phyloP scores from a whole-genome alignment of 2,329 filamentous ascomycete genomes.

The Colletotrichum tabaci region DNA sequence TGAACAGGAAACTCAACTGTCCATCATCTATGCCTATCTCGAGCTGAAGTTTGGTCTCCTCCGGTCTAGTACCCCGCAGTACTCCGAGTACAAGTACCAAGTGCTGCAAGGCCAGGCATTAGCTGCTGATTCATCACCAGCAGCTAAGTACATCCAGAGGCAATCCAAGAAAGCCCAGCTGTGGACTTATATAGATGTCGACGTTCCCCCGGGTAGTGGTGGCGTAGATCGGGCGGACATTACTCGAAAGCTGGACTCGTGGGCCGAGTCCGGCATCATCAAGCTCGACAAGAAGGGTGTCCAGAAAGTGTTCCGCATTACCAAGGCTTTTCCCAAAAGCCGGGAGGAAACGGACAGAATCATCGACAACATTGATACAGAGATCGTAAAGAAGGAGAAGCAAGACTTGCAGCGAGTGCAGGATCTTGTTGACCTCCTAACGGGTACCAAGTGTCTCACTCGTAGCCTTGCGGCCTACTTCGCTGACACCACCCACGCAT shows the following conservation, averaged over 20 bases:
- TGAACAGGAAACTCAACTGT: conserved; percentile 30
- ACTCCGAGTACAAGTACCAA: conserved; percentile 66
- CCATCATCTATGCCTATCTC: conserved; percentile 71
- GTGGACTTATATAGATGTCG: conserved; percentile 65
- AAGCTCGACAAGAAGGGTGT: conserved; percentile 67
- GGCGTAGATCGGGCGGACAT: conserved; percentile 61
- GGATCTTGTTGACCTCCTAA: conserved; percentile 68
- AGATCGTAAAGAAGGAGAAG: conserved; percentile 67
- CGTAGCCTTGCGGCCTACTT: conserved; percentile 69
- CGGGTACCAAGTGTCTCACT: conserved; percentile 66
- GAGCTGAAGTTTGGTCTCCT: conserved; percentile 72
- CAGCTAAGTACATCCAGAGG: conserved; percentile 60
- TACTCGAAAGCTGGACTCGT: conserved; percentile 68
- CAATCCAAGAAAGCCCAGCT: conserved; percentile 58
- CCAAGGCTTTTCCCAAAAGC: conserved; percentile 61
- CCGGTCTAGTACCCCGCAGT: conserved; percentile 70
- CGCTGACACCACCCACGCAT: conserved; percentile 64
- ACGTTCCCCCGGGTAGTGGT: conserved; percentile 50
- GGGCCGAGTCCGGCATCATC: conserved; percentile 65
- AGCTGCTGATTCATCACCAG: conserved; percentile 56
- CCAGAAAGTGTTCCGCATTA: conserved; percentile 67
- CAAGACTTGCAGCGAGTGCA: conserved; percentile 67
- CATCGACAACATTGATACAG: conserved; percentile 61
- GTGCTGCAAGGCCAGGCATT: conserved; percentile 51
- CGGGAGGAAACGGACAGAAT: conserved; percentile 60